These are phyloP conservation scores for Cercospora canescens DNA, from an alignment of 2,329 filamentous ascomycete species.

Conservation along the genomic window DNA sequence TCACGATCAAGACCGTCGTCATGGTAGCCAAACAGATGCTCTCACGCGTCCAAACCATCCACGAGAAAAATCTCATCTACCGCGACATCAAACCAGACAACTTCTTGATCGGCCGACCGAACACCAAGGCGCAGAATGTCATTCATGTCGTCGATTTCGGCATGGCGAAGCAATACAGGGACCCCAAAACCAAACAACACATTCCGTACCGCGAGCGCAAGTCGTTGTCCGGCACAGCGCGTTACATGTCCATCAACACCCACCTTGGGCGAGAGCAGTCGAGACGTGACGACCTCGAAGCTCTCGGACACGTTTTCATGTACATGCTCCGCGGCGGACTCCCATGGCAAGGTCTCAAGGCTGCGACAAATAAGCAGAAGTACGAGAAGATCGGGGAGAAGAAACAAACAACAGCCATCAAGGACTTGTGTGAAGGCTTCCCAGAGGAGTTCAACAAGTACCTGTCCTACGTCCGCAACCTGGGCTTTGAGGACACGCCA, in stretches of 20 bases:
- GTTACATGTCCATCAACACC: conserved; percentile 99
- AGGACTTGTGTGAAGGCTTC: conserved; percentile 94
- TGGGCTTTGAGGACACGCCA: conserved; percentile 96
- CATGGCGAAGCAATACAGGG: conserved; percentile 99
- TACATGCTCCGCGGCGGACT: conserved; percentile 67
- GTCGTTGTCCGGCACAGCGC: conserved; percentile 90
- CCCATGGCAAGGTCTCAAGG: conserved; percentile 63
- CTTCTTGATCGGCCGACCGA: conserved; percentile 91
- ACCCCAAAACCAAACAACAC: conserved; percentile 98
- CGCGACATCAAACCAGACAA: conserved; percentile 99
- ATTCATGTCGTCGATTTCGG: conserved; percentile 99
- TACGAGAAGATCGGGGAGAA: conserved; percentile 99
- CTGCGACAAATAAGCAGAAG: conserved; percentile 60
- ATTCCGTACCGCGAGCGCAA: conserved; percentile 97
- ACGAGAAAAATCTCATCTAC: conserved; percentile 99
- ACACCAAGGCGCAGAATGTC: conserved; percentile 92
- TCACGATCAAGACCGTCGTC: conserved; percentile 95
- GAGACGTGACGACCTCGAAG: conserved; percentile 91
- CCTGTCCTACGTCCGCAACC: conserved; percentile 92
- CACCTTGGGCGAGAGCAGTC: conserved; percentile 96
- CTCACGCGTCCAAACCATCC: conserved; percentile 88
- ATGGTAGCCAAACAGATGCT: conserved; percentile 99
- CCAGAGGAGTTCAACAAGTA: conserved; percentile 99
- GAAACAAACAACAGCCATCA: conserved; percentile 97
- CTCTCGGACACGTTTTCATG: conserved; percentile 70